Percentiles rank a stretch among this genome's conserved stretches.
Conservation (phyloP, 257 asterid genomes). For the Marsdenia floribunda region DNA sequence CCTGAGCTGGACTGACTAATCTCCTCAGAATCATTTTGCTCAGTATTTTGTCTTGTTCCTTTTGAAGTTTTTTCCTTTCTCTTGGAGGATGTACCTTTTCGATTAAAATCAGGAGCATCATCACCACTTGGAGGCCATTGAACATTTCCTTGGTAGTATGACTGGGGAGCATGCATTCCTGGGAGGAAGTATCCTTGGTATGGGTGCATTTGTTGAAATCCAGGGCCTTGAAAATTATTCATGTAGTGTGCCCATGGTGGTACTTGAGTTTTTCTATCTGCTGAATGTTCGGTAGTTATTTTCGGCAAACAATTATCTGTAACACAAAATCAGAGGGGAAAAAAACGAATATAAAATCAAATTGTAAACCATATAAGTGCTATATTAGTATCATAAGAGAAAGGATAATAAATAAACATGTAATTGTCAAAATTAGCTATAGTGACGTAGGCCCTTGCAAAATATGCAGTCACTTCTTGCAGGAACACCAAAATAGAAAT, state of each 20-base stretch:
- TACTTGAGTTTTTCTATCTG: slow-evolving; percentile 44
- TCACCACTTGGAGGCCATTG: slow-evolving; percentile 53
- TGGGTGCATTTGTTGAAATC: slow-evolving; percentile 46
- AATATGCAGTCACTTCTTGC: background rate
- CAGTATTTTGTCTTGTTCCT: slow-evolving; percentile 13
- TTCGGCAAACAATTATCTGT: slow-evolving; percentile 39
- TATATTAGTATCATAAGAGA: background rate
- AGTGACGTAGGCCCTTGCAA: background rate
- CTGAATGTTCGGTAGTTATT: slow-evolving; percentile 36
- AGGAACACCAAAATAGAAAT: background rate
- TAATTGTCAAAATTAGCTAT: background rate
- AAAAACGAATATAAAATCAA: background rate
- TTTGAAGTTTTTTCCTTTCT: slow-evolving; percentile 32
- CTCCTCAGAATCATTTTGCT: slow-evolving; percentile 24
- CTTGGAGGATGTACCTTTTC: slow-evolving; percentile 30
- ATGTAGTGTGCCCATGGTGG: slow-evolving; percentile 54
- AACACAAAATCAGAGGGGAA: background rate
- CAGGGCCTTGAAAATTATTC: slow-evolving; percentile 55
- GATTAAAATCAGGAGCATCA: slow-evolving; percentile 33
- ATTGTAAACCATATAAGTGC: too few species aligned
- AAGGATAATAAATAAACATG: background rate
- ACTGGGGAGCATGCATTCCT: slow-evolving; percentile 47
- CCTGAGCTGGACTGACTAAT: slow-evolving; percentile 37
- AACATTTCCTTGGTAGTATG: slow-evolving; percentile 40
- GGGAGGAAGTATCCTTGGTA: slow-evolving; percentile 56